Evolutionary conservation across 1,284 basidiomycete genomes (phyloP), one percentile per base, ranked within the genome.

Genomic region (Ustilago curta): DNA sequence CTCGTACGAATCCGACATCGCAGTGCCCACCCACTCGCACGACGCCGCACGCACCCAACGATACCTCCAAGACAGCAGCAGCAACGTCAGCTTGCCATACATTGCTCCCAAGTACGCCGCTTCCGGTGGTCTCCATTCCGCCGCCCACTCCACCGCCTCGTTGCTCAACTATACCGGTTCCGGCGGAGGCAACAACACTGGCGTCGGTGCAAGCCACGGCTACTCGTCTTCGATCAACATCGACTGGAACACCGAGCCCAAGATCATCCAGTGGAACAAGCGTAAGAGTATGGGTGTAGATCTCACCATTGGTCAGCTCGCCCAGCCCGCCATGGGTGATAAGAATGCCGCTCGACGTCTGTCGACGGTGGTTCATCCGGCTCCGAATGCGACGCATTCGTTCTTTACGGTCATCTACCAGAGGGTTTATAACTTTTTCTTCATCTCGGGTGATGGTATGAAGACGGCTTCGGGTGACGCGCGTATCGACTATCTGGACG

Each of bases 401-500:
- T 72, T 72, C 63, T 44, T 72, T 23, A 67, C 70, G 18, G 53
- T 72, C 27, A 51, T 72, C 63, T 72, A 65, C 53, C 55, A 54
- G 31, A 50, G 70, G 21, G 11, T 67, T 23, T 62, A 66, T 63
- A 57, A 63, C 59, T 72, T 61, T 47, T 67, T 72, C 63, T 72
- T 72, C 63, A 72, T 72, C 52, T 55, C 56, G 4, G 70, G 63
- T 14, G 63, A 67, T 27, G 63, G 70, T 32, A 59, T 72, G 55
- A 72, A 72, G 63, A 72, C 70, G 2, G 70, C 70, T 16, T 31
- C 66, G 3, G 77, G 77, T 53, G 74, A 69, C 21, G 60, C 64
- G 16, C 66, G 77, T 62, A 76, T 81, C 70, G 79, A 81, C 44
- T 80, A 80, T 54, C 57, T 80, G 21, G 79, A 80, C 59, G 78